A percentile compares a stretch with the other conserved stretches of the same genome.
phyloP scores from a whole-genome alignment of 1,284 basidiomycete species.

The Malassezia equina region DNA sequence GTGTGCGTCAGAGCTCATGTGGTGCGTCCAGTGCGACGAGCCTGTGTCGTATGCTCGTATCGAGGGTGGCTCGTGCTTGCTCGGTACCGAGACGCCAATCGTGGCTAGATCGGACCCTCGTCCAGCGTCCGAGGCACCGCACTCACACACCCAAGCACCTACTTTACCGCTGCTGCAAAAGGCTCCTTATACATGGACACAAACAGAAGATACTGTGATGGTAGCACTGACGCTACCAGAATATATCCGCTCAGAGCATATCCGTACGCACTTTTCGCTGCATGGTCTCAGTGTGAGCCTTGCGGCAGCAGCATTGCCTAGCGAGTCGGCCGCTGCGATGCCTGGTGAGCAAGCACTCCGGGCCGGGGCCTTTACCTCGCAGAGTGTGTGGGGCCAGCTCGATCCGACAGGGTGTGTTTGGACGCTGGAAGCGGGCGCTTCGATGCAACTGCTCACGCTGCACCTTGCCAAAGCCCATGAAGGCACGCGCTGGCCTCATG shows the following conservation, averaged over 20 bases:
- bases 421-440: slow-evolving; percentile 24
- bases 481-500: slow-evolving; percentile 70
- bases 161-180: not conserved
- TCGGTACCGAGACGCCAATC: slow-evolving; percentile 8
- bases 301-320: slow-evolving; percentile 34
- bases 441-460: slow-evolving; percentile 22
- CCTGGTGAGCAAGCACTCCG: slow-evolving; percentile 20
- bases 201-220: slow-evolving; percentile 69
- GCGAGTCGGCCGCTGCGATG: slow-evolving; percentile 24
- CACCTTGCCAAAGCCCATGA: slow-evolving; percentile 37
- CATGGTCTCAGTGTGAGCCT: slow-evolving; percentile 61
- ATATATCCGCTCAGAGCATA: slow-evolving; percentile 35
- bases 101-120: not conserved
- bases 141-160: not conserved
- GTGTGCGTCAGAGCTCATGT: not conserved
- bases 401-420: slow-evolving; percentile 27
- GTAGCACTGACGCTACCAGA: slow-evolving; percentile 70
- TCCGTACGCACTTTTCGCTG: slow-evolving; percentile 55
- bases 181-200: slow-evolving; percentile 70
- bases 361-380: slow-evolving; percentile 21
- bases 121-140: not conserved
- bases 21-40: slow-evolving; percentile 6
- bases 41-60: not conserved
- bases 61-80: not conserved
- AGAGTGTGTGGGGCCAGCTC: slow-evolving; percentile 34